Base-by-base conservation (phyloP, 345 rosid species). In the Gossypium stocksii region DNA sequence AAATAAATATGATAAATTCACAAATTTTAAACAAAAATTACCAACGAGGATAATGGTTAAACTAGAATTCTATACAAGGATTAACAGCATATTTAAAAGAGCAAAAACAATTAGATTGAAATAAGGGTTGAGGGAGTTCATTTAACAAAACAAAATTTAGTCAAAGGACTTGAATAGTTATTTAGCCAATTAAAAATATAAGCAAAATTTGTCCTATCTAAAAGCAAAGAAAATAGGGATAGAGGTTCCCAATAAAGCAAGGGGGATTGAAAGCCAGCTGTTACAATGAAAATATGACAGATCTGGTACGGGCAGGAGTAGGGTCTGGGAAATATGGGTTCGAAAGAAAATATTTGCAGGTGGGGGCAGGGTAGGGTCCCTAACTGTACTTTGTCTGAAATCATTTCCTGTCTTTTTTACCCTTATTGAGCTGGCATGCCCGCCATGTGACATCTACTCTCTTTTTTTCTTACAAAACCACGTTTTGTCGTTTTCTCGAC, bases 231-330 rank as follows among this genome's bases (percentile, higher is more conserved):
- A 71, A 71, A 75, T 64, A 27, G 73, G n/a, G 12, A 17, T 64
- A 56, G 59, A 20, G 66, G 54, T 34, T 51, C 27, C 66, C 68
- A 23, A 11, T 8, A 51, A 16, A 22, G 56, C 44, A 45, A 65
- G 57, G 43, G 27, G 70, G 38, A 9, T 17, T 4, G 9, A 59
- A 5, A 70, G 79, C 82, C 84, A 85, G 90, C 87, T 85, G 89
- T 81, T 67, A 61, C 51, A 78, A 77, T 75, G 44, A 44, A 71
- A 79, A 76, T 22, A 66, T 80, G 88, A 86, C 85, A 78, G 72
- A 77, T 85, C 83, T 74, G 1, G 74, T 79, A 73, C 70, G 56
- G 76, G 6, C 2, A n/a, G 4, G 44, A 29, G 17, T 70, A 46
- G 73, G 73, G 61, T n/a, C 46, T 51, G 63, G 16, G 73, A 45